Percentiles rank a stretch among this genome's conserved stretches.
Evolutionary conservation across 139 green algal species (phyloP).

Genomic region (Pseudopediastrum boryanum): DNA sequence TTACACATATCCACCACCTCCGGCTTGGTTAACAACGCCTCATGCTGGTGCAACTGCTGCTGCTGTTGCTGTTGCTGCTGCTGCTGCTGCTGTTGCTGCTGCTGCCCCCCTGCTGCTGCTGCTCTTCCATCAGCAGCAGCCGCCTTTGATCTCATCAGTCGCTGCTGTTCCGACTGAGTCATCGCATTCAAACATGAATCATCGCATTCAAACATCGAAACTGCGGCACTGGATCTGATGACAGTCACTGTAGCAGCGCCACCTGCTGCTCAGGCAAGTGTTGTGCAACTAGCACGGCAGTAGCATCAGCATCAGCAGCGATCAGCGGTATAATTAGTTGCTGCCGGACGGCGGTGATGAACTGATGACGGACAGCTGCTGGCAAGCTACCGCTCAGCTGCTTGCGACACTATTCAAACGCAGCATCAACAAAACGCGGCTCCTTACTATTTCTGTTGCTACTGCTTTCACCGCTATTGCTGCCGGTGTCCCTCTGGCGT

Average conservation of each 20-base stretch:
- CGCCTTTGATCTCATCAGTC: constrained; percentile 1
- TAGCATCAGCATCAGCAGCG: constrained; percentile 23
- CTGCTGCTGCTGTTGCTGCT: background rate
- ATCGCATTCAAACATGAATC: too few relatives aligned
- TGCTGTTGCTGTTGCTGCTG: too few relatives aligned
- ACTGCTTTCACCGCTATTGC: constrained; percentile 2
- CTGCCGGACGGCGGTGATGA: constrained; percentile 26
- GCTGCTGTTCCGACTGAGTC: background rate
- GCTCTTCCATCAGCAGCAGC: constrained; percentile 1
- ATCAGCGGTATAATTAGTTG: constrained; percentile 38
- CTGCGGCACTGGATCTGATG: constrained; percentile 35
- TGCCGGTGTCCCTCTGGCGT: background rate
- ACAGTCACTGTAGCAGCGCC: constrained; percentile 29
- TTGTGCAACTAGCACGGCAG: constrained; percentile 33
- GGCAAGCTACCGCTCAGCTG: background rate
- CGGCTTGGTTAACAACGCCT: constrained; percentile 9
- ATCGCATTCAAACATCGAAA: constrained; percentile 45
- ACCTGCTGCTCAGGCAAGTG: constrained; percentile 15
- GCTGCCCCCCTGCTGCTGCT: background rate
- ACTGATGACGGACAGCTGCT: constrained; percentile 1
- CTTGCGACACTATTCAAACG: background rate
- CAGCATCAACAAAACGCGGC: background rate
- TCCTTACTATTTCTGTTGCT: background rate
- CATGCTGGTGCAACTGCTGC: background rate
- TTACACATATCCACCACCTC: constrained; percentile 44